Evolutionary conservation across 495 filamentous ascomycete species (phyloP).

Genomic region (Penicillium odoratum): DNA sequence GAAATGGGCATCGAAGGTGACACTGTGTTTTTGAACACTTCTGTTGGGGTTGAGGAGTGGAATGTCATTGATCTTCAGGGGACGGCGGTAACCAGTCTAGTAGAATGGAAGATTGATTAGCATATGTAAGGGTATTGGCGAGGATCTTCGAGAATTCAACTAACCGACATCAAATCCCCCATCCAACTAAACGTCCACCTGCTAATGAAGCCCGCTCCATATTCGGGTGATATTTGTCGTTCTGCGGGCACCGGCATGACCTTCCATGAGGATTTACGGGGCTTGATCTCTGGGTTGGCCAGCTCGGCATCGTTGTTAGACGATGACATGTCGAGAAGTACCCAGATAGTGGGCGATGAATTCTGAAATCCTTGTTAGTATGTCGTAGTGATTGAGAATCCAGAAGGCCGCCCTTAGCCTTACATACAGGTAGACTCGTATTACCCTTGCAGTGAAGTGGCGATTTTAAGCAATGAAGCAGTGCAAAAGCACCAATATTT

Average conservation of each 20-base stretch:
- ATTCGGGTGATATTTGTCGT: background rate
- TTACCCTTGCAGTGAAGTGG: background rate
- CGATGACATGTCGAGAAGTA: background rate
- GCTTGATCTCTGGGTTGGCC: background rate
- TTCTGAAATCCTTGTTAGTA: background rate
- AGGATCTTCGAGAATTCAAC: background rate
- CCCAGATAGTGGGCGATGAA: background rate
- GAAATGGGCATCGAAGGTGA: background rate
- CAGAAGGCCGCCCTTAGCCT: background rate
- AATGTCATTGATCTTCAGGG: background rate
- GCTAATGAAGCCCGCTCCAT: background rate
- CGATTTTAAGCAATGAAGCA: background rate
- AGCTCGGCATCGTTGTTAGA: background rate
- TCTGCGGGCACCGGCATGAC: background rate
- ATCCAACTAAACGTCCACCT: background rate
- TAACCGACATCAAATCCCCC: background rate
- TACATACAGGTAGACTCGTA: background rate
- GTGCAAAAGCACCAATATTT: background rate
- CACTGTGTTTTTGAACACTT: background rate
- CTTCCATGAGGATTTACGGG: background rate
- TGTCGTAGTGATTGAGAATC: background rate
- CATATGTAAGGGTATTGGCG: background rate
- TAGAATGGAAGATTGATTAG: background rate
- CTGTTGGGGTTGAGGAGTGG: background rate
- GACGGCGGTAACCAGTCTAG: background rate